Evolutionary conservation across 2,329 filamentous ascomycete species (phyloP).

Genomic region (Diaporthe batatas): DNA sequence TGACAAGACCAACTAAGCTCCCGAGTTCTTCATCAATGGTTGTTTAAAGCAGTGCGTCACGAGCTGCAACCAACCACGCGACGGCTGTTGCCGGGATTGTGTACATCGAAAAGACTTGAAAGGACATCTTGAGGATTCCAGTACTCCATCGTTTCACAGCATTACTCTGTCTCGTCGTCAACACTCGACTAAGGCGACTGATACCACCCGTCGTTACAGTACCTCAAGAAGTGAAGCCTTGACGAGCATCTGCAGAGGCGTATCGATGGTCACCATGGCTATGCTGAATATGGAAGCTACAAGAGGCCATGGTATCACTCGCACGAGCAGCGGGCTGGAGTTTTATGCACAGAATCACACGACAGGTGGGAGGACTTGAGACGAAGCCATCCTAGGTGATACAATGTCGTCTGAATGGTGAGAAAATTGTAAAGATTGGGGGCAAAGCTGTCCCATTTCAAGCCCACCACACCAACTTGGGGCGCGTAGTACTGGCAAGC

Average conservation of each 20-base stretch:
- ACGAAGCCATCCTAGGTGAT: slow-evolving; percentile 30
- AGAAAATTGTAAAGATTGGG: neutral
- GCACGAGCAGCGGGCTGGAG: slow-evolving; percentile 17
- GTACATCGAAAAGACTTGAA: neutral
- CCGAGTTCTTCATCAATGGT: neutral
- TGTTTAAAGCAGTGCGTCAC: too few relatives aligned
- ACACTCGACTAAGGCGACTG: slow-evolving; percentile 18
- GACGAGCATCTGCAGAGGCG: slow-evolving; percentile 24
- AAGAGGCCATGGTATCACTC: slow-evolving; percentile 10
- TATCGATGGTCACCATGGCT: slow-evolving; percentile 14
- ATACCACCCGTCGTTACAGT: slow-evolving; percentile 26
- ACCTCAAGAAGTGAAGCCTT: slow-evolving; percentile 15
- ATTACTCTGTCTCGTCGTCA: neutral
- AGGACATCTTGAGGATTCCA: neutral
- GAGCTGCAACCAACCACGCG: neutral
- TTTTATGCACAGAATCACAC: slow-evolving; percentile 27
- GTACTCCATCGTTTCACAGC: slow-evolving; percentile 12
- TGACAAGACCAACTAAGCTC: neutral
- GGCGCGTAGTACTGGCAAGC: slow-evolving; percentile 21
- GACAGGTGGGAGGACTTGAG: slow-evolving; percentile 22
- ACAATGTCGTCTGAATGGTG: slow-evolving; percentile 29
- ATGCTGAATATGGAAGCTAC: slow-evolving; percentile 11
- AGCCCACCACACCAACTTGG: slow-evolving; percentile 4
- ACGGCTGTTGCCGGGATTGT: neutral
- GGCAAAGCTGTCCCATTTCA: slow-evolving; percentile 10